Conservation (phyloP, 352 stramenopile species). For the Phytophthora podocarpi region DNA sequence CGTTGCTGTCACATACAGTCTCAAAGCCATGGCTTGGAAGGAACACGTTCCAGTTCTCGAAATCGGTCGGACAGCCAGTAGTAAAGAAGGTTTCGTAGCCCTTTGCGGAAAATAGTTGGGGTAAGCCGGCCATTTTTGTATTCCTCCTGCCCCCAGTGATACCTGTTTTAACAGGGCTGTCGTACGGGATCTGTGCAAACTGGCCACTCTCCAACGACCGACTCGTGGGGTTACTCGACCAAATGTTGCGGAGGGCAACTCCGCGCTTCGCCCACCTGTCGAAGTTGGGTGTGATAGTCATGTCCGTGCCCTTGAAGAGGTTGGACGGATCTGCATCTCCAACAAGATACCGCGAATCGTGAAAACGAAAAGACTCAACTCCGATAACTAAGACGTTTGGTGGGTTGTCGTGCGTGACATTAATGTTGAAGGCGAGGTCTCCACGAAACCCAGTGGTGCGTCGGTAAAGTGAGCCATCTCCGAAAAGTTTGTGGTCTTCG, state of each 20-base stretch:
- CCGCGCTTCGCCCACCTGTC: slow-evolving; percentile 48
- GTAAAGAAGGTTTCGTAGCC: slow-evolving; percentile 50
- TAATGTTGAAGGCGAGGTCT: slow-evolving; percentile 32
- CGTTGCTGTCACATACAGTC: slow-evolving; percentile 20
- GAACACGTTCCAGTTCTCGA: slow-evolving; percentile 50
- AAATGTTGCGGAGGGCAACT: slow-evolving; percentile 52
- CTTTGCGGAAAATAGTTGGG: slow-evolving; percentile 49
- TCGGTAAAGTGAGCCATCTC: slow-evolving; percentile 10
- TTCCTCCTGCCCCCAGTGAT: slow-evolving; percentile 20
- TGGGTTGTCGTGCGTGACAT: slow-evolving; percentile 28
- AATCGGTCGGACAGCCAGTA: slow-evolving; percentile 34
- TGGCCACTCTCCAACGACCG: slow-evolving; percentile 51
- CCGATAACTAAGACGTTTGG: slow-evolving; percentile 52
- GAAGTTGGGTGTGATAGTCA: slow-evolving; percentile 44
- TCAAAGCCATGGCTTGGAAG: slow-evolving; percentile 49
- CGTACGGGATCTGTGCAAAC: slow-evolving; percentile 50
- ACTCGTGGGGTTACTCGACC: slow-evolving; percentile 53
- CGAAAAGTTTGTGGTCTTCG: too few species aligned
- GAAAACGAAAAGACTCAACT: slow-evolving; percentile 54
- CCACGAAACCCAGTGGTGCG: slow-evolving; percentile 13
- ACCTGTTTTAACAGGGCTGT: slow-evolving; percentile 31
- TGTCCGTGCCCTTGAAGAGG: slow-evolving; percentile 22
- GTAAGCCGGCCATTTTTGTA: slow-evolving; percentile 38
- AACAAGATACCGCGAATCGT: slow-evolving; percentile 49
- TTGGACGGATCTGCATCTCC: slow-evolving; percentile 40